These are phyloP conservation scores for Ambrosiella xylebori DNA, from an alignment of 2,329 filamentous ascomycete genomes.

Conservation along the genomic window DNA sequence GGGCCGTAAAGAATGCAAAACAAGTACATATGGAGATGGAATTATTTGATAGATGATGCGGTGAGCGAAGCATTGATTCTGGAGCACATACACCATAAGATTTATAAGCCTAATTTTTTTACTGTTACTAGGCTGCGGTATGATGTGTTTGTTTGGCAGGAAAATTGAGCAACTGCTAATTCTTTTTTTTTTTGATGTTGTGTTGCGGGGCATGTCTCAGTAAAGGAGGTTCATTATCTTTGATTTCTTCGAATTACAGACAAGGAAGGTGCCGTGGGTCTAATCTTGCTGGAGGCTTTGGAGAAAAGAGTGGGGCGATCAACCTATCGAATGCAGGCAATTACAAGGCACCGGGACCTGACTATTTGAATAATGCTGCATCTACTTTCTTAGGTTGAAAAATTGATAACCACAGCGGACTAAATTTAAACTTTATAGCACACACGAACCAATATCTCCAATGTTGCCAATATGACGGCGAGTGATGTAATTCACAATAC, in stretches of 20 bases:
- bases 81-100: not conserved
- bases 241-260: not conserved
- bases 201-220: not conserved
- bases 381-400: too few species aligned
- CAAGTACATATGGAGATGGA: not conserved
- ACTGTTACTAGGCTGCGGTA: too few species aligned
- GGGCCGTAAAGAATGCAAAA: not conserved
- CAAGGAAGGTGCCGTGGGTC: not conserved
- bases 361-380: not conserved
- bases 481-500: too few species aligned
- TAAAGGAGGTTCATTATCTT: not conserved
- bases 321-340: slow-evolving; percentile 1
- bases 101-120: not conserved
- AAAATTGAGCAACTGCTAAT: not conserved
- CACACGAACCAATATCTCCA: too few species aligned
- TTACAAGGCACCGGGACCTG: not conserved
- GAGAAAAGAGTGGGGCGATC: not conserved
- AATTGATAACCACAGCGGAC: too few species aligned
- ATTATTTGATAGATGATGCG: not conserved
- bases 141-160: not conserved
- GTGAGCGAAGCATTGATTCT: not conserved
- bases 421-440: too few species aligned
- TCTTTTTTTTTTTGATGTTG: not conserved
- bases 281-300: not conserved
- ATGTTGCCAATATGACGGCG: too few species aligned